A percentile compares a stretch with the other conserved stretches of the same genome.
phyloP scores from a whole-genome alignment of 2,329 filamentous ascomycete species.

The Ophiostoma populinum region DNA sequence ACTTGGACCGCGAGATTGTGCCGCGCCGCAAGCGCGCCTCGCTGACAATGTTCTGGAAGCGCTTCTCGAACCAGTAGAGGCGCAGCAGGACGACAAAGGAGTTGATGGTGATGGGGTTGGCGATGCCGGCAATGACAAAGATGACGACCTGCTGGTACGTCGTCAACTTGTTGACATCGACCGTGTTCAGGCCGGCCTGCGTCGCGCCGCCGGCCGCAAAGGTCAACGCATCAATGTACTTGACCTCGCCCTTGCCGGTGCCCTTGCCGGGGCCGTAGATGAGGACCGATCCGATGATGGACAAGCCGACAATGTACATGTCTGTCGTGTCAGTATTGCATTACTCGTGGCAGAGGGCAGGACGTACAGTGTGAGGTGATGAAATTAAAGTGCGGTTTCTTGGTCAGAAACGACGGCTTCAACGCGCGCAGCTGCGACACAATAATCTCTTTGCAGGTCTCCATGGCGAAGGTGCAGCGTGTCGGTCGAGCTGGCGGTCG shows the following conservation, averaged over 20 bases:
- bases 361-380: constrained; percentile 61
- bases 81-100: constrained; percentile 79
- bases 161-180: constrained; percentile 48
- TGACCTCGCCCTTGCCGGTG: constrained; percentile 36
- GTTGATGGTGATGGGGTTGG: constrained; percentile 73
- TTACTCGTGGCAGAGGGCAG: too few species aligned
- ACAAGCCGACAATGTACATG: constrained; percentile 60
- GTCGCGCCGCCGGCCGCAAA: constrained; percentile 75
- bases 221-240: constrained; percentile 78
- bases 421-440: constrained; percentile 29
- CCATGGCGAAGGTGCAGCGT: constrained; percentile 6
- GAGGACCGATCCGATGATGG: constrained; percentile 59
- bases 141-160: constrained; percentile 60
- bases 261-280: constrained; percentile 37
- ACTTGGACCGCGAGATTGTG: constrained; percentile 43
- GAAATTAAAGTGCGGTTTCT: constrained; percentile 59
- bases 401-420: constrained; percentile 39
- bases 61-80: constrained; percentile 95
- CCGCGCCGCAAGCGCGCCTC: constrained; percentile 52
- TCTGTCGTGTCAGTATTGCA: constrained; percentile 3
- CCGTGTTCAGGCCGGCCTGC: constrained; percentile 81
- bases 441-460: constrained; percentile 11
- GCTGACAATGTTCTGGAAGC: constrained; percentile 68
- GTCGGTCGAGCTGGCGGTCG: not conserved
- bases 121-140: constrained; percentile 52